Evolutionary conservation across 2,329 filamentous ascomycete species (phyloP).

Genomic region (Dactylella cylindrospora): DNA sequence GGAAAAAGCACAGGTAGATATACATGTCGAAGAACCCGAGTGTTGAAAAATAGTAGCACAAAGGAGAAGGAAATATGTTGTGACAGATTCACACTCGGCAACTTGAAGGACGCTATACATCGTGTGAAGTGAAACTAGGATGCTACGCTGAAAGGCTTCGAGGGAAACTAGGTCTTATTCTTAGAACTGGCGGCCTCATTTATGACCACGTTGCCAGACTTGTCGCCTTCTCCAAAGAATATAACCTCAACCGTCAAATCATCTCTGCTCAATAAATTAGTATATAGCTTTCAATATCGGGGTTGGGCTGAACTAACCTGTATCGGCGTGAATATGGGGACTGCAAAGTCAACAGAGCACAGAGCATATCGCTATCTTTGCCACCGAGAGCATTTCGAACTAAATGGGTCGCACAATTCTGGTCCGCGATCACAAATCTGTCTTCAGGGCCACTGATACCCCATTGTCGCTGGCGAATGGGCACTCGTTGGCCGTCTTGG

Average conservation of each 20-base stretch:
- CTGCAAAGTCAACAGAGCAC: constrained; percentile 84
- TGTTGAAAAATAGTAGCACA: too few species aligned
- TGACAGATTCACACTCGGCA: too few species aligned
- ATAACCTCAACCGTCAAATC: constrained; percentile 97
- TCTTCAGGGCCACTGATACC: constrained; percentile 72
- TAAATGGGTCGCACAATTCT: constrained; percentile 93
- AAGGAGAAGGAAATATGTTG: too few species aligned
- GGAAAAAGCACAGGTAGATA: too few species aligned
- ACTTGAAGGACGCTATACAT: too few species aligned
- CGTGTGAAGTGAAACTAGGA: too few species aligned
- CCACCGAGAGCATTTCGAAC: constrained; percentile 93
- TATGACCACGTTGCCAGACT: constrained; percentile 74
- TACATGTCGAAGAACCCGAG: too few species aligned
- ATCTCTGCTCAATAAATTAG: constrained; percentile 62
- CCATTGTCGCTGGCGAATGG: constrained; percentile 89
- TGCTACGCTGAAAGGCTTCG: neutral
- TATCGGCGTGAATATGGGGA: constrained; percentile 90
- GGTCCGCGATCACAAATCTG: constrained; percentile 91
- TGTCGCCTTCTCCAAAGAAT: constrained; percentile 81
- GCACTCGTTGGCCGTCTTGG: constrained; percentile 71
- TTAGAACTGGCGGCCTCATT: constrained; percentile 81
- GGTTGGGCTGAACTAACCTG: constrained; percentile 61
- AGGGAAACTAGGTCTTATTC: constrained; percentile 44
- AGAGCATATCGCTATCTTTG: constrained; percentile 89
- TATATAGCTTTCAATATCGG: constrained; percentile 32